Base-by-base conservation (phyloP, 2,329 filamentous ascomycete genomes). In the Colletotrichum camelliae region DNA sequence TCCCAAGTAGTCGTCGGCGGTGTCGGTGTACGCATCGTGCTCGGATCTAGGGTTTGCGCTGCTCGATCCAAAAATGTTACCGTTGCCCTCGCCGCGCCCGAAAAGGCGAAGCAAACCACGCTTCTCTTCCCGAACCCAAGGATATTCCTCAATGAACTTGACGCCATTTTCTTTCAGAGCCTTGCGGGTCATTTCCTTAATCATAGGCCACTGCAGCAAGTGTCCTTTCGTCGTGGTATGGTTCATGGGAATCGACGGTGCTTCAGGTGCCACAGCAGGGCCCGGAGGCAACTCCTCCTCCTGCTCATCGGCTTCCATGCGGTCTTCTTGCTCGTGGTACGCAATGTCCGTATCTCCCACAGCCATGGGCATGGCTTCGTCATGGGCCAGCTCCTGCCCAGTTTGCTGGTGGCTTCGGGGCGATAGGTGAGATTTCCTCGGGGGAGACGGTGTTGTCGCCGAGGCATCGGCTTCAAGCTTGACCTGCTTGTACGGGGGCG, bases 141-240 rank as follows among this genome's bases (percentile, higher is more conserved):
- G 95, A 82, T 96, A 97, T 78, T 94, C 91, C 71, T 91, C 90
- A 31, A 93, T 88, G 68, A 89, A 88, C 37, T 88, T 86, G 80
- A 93, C 87, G 35, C 87, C 88, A 68, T 89, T 86, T 3, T 82
- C 82, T 27, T 87, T 83, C 70, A 92, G 82, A 31, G 87, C 86
- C 65, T 83, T 84, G 76, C 81, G 87, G 39, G 95, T 92, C 81
- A 98, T 82, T 77, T 89, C 85, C 81, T 88, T 85, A 70, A 97
- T 95, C 0, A 92, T 90, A 0, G 90, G 90, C 92, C 94, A 96
- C 62, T 90, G 88, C 33, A 98, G 86, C 21, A 98, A 87, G 77
- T 96, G 91, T 67, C 97, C 95, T 1, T 96, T 96, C n/a, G 95
- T 92, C 1, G 96, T 98, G 0, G 95, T 97, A 81, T 98, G 96